phyloP scores from a whole-genome alignment of 805 yeast species.

The Nakazawaea holstii region DNA sequence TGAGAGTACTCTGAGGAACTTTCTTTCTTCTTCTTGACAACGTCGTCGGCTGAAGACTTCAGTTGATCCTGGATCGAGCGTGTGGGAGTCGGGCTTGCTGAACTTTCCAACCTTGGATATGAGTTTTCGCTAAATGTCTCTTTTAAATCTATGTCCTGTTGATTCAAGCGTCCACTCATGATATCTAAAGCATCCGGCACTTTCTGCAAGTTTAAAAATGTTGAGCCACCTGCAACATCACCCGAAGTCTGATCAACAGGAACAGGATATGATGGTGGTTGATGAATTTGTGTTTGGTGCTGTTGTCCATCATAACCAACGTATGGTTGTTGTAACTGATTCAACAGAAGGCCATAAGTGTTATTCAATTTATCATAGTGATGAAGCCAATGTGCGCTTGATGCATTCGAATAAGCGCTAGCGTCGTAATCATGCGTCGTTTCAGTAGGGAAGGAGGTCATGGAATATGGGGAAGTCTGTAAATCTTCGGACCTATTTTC shows the following conservation, averaged over 20 bases:
- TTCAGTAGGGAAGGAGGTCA: not conserved
- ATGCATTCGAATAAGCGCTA: not conserved
- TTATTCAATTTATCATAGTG: conserved; percentile 4
- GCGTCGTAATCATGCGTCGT: not conserved
- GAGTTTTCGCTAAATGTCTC: not conserved
- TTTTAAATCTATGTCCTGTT: not conserved
- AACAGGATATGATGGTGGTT: not conserved
- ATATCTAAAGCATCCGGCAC: not conserved
- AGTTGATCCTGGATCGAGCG: not conserved
- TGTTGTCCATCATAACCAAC: not conserved
- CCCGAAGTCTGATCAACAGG: not conserved
- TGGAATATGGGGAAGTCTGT: not conserved
- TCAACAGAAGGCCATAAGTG: not conserved
- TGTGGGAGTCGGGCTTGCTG: not conserved
- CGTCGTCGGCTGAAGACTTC: not conserved
- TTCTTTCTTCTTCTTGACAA: conserved; percentile 10
- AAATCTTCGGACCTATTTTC: not conserved
- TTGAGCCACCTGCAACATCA: not conserved
- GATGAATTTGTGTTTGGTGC: not conserved
- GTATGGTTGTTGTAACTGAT: conserved; percentile 3
- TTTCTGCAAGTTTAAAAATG: not conserved
- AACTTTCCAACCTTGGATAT: not conserved
- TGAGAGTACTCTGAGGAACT: conserved; percentile 12
- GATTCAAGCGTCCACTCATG: not conserved
- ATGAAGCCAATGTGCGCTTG: conserved; percentile 5